Percentiles rank a stretch among this genome's conserved stretches.
These are phyloP conservation scores for Cicer cuneatum DNA, from an alignment of 306 rosid species.

Conservation along the genomic window DNA sequence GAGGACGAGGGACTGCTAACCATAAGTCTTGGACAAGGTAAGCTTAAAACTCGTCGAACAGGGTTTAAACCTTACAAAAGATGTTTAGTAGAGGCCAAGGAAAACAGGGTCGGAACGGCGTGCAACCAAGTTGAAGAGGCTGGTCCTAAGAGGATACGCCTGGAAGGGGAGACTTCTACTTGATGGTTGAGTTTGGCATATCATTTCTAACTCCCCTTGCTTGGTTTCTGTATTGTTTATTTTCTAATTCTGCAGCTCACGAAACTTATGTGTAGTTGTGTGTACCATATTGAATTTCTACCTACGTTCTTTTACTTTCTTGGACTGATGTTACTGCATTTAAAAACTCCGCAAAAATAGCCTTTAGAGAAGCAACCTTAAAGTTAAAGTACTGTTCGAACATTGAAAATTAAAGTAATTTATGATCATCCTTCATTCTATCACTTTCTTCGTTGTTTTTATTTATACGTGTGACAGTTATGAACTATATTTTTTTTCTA, in stretches of 20 bases:
- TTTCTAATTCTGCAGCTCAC: constrained; percentile 57
- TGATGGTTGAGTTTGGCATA: constrained; percentile 57
- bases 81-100: constrained; percentile 82
- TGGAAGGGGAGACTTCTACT: constrained; percentile 64
- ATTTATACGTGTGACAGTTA: constrained; percentile 8
- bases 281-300: constrained; percentile 63
- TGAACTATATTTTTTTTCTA: neutral
- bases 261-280: constrained; percentile 71
- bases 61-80: constrained; percentile 97
- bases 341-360: constrained; percentile 48
- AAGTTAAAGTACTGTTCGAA: constrained; percentile 45
- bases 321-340: constrained; percentile 51
- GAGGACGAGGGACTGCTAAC: constrained; percentile 65
- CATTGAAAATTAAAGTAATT: constrained; percentile 47
- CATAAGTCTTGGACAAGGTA: constrained; percentile 75
- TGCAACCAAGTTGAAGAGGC: constrained; percentile 76
- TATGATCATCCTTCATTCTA: constrained; percentile 50
- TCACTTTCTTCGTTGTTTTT: constrained; percentile 28
- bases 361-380: constrained; percentile 44
- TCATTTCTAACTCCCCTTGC: constrained; percentile 40
- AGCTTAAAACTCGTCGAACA: constrained; percentile 68
- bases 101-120: constrained; percentile 55
- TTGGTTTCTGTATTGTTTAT: constrained; percentile 26
- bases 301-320: constrained; percentile 51
- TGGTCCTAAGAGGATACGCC: constrained; percentile 71